Conservation (phyloP, 345 rosid genomes). For the Citrus hindsii region DNA sequence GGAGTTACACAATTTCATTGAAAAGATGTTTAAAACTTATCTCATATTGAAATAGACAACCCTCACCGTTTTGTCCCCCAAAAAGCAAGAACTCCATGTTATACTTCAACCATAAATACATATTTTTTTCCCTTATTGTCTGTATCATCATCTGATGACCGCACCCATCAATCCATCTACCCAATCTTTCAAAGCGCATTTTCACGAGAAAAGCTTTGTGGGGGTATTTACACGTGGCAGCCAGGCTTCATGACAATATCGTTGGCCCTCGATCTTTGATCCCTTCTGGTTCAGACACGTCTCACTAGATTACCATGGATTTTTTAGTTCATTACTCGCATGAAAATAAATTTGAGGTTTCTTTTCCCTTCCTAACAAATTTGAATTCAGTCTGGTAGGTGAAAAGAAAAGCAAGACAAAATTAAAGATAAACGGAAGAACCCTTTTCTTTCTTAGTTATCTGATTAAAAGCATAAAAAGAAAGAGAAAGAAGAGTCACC, state of each 20-base stretch:
- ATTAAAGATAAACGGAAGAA: too few species aligned
- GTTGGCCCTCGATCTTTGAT: background rate
- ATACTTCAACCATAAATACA: background rate
- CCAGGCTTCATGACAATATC: background rate
- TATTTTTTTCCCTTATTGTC: background rate
- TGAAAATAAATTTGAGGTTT: too few species aligned
- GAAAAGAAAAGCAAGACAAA: too few species aligned
- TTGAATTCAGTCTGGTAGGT: too few species aligned
- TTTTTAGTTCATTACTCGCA: background rate
- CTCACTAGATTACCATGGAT: background rate
- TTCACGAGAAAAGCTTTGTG: background rate
- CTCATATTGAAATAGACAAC: slow-evolving; percentile 2
- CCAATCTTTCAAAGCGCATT: background rate
- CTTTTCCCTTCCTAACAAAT: too few species aligned
- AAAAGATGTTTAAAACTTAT: slow-evolving; percentile 4
- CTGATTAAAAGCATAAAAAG: too few species aligned
- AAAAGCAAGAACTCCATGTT: slow-evolving; percentile 29
- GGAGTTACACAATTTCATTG: background rate
- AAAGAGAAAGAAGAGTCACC: too few species aligned
- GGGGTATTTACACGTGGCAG: slow-evolving; percentile 32
- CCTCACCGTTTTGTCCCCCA: slow-evolving; percentile 17
- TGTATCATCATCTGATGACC: slow-evolving; percentile 11
- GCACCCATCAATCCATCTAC: background rate
- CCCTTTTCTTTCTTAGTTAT: too few species aligned
- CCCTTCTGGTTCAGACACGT: background rate